Percentiles rank a stretch among this genome's conserved stretches.
phyloP scores from a whole-genome alignment of 306 rosid genomes.

The Hippophae tibetana region DNA sequence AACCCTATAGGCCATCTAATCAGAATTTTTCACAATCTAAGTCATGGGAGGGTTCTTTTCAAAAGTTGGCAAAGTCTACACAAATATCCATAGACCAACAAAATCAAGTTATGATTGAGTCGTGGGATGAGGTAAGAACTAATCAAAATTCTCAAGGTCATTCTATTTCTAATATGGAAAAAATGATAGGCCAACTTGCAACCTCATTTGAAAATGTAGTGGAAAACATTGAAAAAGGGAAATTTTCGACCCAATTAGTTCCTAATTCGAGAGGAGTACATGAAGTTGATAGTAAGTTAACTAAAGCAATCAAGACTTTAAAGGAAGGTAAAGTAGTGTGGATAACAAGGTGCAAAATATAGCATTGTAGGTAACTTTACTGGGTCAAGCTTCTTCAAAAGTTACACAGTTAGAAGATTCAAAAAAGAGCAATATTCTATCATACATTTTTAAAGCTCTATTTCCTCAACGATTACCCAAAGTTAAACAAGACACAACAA shows the following conservation, averaged over 20 bases:
- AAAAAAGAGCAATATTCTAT: neutral
- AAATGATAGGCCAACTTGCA: neutral
- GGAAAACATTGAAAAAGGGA: neutral
- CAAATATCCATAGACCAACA: too few species aligned
- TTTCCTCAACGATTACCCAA: neutral
- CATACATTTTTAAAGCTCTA: neutral
- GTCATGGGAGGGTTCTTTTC: too few species aligned
- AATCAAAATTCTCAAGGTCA: constrained; percentile 1
- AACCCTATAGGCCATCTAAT: neutral
- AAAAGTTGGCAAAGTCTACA: too few species aligned
- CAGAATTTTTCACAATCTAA: neutral
- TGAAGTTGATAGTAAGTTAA: neutral
- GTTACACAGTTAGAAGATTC: neutral
- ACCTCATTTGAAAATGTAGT: neutral
- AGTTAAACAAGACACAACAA: neutral
- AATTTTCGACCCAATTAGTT: neutral
- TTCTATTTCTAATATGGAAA: neutral
- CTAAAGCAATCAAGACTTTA: neutral
- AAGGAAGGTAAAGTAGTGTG: neutral
- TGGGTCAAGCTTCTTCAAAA: neutral
- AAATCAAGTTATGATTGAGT: too few species aligned
- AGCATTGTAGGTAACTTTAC: neutral
- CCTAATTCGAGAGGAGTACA: constrained; percentile 6
- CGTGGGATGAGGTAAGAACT: neutral
- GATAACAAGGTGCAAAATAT: neutral